Evolutionary conservation across 1,139 yeast species (phyloP).

Genomic region (Diutina ranongensis): DNA sequence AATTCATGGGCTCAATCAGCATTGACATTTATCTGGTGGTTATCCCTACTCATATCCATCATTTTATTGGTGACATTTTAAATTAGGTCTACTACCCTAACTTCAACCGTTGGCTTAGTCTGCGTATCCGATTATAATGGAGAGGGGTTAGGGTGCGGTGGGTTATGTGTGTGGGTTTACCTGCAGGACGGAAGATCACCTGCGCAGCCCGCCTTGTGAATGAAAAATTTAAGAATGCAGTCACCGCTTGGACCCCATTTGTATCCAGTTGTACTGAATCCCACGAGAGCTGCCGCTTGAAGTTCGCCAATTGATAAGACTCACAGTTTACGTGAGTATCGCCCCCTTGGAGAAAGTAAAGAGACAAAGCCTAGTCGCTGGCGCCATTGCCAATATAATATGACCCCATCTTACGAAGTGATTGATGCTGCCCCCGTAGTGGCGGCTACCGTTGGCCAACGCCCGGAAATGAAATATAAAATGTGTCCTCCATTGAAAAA

Average conservation of each 20-base stretch:
- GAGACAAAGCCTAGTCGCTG: not conserved
- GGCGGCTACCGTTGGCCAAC: not conserved
- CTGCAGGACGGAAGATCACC: not conserved
- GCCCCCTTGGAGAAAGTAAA: not conserved
- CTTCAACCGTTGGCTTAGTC: not conserved
- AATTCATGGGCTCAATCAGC: no score
- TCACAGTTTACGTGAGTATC: constrained; percentile 24
- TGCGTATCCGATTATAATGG: no score
- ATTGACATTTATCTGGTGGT: no score
- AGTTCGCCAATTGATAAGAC: constrained; percentile 18
- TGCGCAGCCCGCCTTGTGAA: not conserved
- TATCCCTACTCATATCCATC: no score
- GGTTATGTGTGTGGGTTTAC: not conserved
- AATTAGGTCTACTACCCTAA: not conserved
- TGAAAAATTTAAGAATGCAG: not conserved
- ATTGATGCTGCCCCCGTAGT: constrained; percentile 2
- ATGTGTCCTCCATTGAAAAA: not conserved
- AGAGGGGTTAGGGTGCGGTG: not conserved
- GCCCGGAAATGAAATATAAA: not conserved
- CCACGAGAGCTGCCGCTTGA: constrained; percentile 44
- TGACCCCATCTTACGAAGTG: constrained; percentile 1
- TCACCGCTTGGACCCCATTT: not conserved
- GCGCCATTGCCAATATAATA: no score
- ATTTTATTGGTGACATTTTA: not conserved
- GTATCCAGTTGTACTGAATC: not conserved